Conservation (phyloP, 2,329 filamentous ascomycete genomes). For the Diaporthe sp. region DNA sequence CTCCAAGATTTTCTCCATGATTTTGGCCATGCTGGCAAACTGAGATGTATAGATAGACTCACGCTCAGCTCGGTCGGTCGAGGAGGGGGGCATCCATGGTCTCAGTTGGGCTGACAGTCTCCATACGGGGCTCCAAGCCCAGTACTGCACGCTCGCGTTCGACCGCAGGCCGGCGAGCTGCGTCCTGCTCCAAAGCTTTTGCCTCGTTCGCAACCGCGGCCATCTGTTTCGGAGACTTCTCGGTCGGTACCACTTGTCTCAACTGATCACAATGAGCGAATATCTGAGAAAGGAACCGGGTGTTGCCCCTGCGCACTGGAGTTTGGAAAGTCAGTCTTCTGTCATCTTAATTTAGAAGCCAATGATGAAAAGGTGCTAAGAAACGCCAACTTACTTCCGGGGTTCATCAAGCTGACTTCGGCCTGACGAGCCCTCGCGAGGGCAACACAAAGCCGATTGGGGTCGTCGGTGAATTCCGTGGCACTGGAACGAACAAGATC, state of each 20-base stretch:
- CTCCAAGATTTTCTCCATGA: slow-evolving; percentile 24
- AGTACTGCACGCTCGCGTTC: slow-evolving; percentile 6
- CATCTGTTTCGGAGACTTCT: neutral
- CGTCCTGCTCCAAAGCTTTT: neutral
- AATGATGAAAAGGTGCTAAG: neutral
- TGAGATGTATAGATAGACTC: slow-evolving; percentile 23
- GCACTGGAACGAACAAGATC: slow-evolving; percentile 52
- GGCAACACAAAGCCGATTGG: slow-evolving; percentile 52
- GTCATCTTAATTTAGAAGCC: neutral
- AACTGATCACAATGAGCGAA: slow-evolving; percentile 13
- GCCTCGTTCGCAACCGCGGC: neutral
- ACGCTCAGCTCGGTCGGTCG: neutral
- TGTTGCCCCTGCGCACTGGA: slow-evolving; percentile 28
- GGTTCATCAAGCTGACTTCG: slow-evolving; percentile 54
- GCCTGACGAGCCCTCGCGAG: slow-evolving; percentile 53
- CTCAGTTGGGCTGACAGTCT: neutral
- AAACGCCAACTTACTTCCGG: slow-evolving; percentile 24
- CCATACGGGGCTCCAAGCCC: slow-evolving; percentile 12
- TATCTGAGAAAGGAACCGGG: neutral
- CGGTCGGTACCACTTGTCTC: slow-evolving; percentile 23
- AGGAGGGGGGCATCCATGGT: neutral
- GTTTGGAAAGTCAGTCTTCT: neutral
- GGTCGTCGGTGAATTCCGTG: slow-evolving; percentile 53
- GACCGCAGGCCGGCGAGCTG: neutral
- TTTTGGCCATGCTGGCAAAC: slow-evolving; percentile 13